phyloP scores from a whole-genome alignment of 805 yeast species.

The Sungouiozyma ichnusensis region DNA sequence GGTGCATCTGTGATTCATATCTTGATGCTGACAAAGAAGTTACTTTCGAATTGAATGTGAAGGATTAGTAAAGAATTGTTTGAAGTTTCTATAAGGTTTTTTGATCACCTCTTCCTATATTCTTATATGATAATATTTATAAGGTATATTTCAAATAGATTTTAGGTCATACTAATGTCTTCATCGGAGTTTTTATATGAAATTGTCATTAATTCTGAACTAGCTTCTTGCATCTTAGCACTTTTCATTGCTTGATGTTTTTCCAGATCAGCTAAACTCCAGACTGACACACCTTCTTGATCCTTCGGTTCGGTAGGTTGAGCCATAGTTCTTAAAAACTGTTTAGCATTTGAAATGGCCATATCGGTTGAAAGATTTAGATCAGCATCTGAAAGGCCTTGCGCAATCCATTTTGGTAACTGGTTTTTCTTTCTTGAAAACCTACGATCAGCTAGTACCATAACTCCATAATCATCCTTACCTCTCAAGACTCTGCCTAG shows the following conservation, averaged over 20 bases:
- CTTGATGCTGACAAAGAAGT: slow-evolving; percentile 88
- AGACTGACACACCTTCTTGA: slow-evolving; percentile 88
- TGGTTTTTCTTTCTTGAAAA: slow-evolving; percentile 79
- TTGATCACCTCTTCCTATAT: neutral
- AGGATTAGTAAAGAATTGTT: slow-evolving; percentile 1
- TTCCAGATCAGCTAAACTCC: slow-evolving; percentile 67
- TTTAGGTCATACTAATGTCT: neutral
- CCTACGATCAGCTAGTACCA: slow-evolving; percentile 94
- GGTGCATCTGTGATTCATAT: slow-evolving; percentile 89
- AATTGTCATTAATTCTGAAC: slow-evolving; percentile 5
- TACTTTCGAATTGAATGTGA: slow-evolving; percentile 39
- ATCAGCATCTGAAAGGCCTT: slow-evolving; percentile 85
- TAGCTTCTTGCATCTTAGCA: neutral
- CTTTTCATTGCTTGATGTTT: slow-evolving; percentile 35
- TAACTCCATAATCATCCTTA: slow-evolving; percentile 95
- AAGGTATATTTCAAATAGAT: neutral
- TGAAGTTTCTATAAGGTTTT: neutral
- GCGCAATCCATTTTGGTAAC: slow-evolving; percentile 94
- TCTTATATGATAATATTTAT: too few relatives aligned
- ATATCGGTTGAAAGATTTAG: slow-evolving; percentile 88
- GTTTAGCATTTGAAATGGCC: slow-evolving; percentile 92
- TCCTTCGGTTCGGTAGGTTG: slow-evolving; percentile 86
- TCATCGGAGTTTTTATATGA: neutral
- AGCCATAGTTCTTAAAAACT: slow-evolving; percentile 84
- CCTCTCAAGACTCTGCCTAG: slow-evolving; percentile 95